Conservation (phyloP, 2,329 filamentous ascomycete species). For the Cladosporium oxysporum region DNA sequence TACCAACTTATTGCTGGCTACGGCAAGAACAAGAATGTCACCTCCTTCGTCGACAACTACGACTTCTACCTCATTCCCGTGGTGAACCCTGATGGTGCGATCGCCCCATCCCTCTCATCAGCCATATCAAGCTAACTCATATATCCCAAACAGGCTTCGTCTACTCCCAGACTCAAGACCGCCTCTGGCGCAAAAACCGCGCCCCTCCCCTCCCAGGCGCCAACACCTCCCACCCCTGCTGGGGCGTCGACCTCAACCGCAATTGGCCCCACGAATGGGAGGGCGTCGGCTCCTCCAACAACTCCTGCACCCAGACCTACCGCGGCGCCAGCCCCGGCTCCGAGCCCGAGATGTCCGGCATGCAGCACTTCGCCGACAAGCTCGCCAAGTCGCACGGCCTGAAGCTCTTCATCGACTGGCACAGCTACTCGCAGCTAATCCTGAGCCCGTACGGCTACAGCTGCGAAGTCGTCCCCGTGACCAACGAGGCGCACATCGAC, state of each 20-base stretch:
- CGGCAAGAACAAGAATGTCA: slow-evolving; percentile 23
- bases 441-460: slow-evolving; percentile 61
- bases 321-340: slow-evolving; percentile 41
- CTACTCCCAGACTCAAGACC: slow-evolving; percentile 58
- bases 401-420: slow-evolving; percentile 65
- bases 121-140: too few relatives aligned
- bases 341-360: slow-evolving; percentile 49
- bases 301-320: slow-evolving; percentile 55
- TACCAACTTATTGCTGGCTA: slow-evolving; percentile 31
- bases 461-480: slow-evolving; percentile 49
- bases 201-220: slow-evolving; percentile 36
- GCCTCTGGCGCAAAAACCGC: slow-evolving; percentile 65
- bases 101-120: not conserved
- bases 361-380: slow-evolving; percentile 21
- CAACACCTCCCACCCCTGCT: slow-evolving; percentile 41
- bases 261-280: slow-evolving; percentile 57
- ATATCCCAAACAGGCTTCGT: slow-evolving; percentile 48
- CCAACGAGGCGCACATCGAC: slow-evolving; percentile 52
- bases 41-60: slow-evolving; percentile 26
- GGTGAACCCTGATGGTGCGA: slow-evolving; percentile 38
- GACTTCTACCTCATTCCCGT: slow-evolving; percentile 30
- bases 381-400: slow-evolving; percentile 33
- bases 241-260: slow-evolving; percentile 59
- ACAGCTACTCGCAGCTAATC: slow-evolving; percentile 64
- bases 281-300: slow-evolving; percentile 49